Base-by-base conservation (phyloP, 176 grass and related monocot species). In the Triticum monococcum region DNA sequence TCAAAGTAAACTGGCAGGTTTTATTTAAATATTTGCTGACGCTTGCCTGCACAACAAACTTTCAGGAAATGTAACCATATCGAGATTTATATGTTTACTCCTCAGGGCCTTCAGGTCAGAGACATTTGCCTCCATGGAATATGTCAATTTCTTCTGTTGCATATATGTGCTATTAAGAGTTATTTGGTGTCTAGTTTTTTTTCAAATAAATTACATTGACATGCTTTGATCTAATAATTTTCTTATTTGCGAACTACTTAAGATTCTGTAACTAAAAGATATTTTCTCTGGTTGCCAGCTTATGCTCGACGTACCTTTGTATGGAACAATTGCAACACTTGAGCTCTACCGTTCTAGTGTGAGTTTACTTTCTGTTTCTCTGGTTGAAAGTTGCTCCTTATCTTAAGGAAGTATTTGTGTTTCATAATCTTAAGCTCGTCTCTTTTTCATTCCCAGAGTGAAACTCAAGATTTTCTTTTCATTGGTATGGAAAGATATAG, bases 391-490 rank as follows among this genome's bases (percentile, higher is more conserved):
- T 23, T 67, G 12, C 16, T 87, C 25, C 28, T 63, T 79, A 35
- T 13, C 30, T 63, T 90, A 50, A 16, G 46, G 22, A 62, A 64
- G 11, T 64, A 52, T 83, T 68, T 75, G 25, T 82, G 25, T 72
- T 22, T 61, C 12, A 72, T 46, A 84, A 70, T 54, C 12, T 22
- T 37, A 46, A 75, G 12, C 23, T 45, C 41, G n/a, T 61, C 56
- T 84, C 43, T 72, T 13, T 59, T 61, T 67, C 57, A 61, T 74
- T 13, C 59, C 9, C 75, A 95, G 92, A 91, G 91, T 78, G 95
- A 97, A 89, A 68, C 92, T 90, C 91, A 95, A 79, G 95, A 98
- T 84, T 95, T 93, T 82, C 92, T 95, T 81, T 98, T 95, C 85
- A 90, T 98, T 91, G 87, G 91, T 61, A 91, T 89, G 57, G 92